phyloP scores from a whole-genome alignment of 176 grass and related monocot genomes.

The Carex parvula region DNA sequence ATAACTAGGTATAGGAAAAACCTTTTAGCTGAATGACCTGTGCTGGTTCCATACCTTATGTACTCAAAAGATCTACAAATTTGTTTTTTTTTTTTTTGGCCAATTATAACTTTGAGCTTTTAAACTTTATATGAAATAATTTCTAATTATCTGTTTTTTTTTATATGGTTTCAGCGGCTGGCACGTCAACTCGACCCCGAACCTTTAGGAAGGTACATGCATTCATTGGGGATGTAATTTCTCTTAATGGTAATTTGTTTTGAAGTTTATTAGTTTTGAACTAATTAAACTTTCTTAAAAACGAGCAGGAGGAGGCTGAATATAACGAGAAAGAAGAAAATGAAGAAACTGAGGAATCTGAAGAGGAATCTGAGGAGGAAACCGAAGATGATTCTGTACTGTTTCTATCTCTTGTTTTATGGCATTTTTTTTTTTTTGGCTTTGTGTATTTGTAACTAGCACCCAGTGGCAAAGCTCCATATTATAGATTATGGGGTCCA shows the following conservation, averaged over 20 bases:
- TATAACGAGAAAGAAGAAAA: conserved; percentile 54
- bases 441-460: background rate
- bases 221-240: background rate
- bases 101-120: background rate
- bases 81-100: background rate
- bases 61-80: background rate
- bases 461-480: background rate
- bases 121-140: background rate
- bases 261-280: conserved; percentile 7
- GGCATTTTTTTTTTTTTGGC: background rate
- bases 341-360: conserved; percentile 71
- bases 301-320: conserved; percentile 50
- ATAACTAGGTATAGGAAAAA: background rate
- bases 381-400: conserved; percentile 36
- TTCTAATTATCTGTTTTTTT: conserved; percentile 9
- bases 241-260: background rate
- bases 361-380: conserved; percentile 65
- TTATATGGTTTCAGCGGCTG: conserved; percentile 72
- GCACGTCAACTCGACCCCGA: conserved; percentile 66
- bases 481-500: background rate
- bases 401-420: conserved; percentile 23
- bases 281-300: conserved; percentile 24
- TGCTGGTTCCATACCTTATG: background rate
- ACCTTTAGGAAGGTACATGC: conserved; percentile 69
- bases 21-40: background rate